These are phyloP conservation scores for Leishmania aethiopica DNA, from an alignment of 208 protist genomes.

Conservation along the genomic window DNA sequence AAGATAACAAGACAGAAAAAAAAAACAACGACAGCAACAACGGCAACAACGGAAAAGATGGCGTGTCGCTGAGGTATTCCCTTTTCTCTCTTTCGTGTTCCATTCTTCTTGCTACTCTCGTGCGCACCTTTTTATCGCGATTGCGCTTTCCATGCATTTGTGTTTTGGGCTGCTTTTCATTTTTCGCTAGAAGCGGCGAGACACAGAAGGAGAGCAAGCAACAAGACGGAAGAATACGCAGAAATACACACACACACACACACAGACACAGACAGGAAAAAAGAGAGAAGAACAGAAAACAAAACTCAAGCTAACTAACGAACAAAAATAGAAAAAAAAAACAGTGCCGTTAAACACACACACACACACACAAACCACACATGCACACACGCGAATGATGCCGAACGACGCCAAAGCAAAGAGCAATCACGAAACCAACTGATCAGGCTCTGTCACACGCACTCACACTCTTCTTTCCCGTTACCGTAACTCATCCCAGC, in stretches of 20 bases:
- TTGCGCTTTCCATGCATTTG: not conserved
- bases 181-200: not conserved
- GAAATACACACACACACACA: not conserved
- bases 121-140: not conserved
- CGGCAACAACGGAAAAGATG: not conserved
- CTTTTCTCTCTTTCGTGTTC: not conserved
- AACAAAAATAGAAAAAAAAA: not conserved
- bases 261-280: not conserved
- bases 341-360: not conserved
- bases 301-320: conserved; percentile 3
- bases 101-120: not conserved
- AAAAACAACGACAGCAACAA: not conserved
- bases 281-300: not conserved
- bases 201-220: not conserved
- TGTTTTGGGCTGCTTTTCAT: not conserved
- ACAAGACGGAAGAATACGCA: not conserved
- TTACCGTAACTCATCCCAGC: not conserved
- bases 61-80: not conserved
- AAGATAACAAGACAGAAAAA: not conserved
- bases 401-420: not conserved
- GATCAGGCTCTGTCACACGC: not conserved
- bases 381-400: too few relatives aligned
- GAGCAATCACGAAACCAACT: not conserved
- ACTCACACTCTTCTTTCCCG: not conserved
- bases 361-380: not conserved